These are phyloP conservation scores for Tephrocybe sp. DNA, from an alignment of 768 basidiomycete genomes.

Conservation along the genomic window DNA sequence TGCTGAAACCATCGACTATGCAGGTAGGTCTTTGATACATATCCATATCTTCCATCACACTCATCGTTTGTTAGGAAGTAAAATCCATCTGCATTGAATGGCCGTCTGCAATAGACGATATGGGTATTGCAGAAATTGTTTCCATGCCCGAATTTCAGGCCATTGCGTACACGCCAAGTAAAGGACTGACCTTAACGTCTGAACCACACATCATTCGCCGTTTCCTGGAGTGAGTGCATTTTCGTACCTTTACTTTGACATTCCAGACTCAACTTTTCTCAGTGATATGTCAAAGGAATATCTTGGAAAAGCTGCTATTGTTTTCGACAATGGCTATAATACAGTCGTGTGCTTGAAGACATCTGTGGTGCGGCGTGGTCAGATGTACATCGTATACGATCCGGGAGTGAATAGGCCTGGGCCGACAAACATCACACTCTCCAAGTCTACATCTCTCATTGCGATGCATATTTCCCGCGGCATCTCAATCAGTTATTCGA, in stretches of 20 bases:
- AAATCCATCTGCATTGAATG: not conserved
- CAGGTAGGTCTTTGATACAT: constrained; percentile 1
- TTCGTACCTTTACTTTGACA: not conserved
- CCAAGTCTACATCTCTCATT: too few species aligned
- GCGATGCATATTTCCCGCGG: too few species aligned
- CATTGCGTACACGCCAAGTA: not conserved
- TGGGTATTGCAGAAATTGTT: not conserved
- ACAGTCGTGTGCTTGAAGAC: constrained; percentile 1
- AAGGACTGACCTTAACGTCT: not conserved
- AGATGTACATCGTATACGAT: constrained; percentile 1
- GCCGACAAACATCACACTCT: too few species aligned
- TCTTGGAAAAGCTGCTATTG: not conserved
- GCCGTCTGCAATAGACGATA: not conserved
- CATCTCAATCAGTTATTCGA: too few species aligned
- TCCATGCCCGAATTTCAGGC: not conserved
- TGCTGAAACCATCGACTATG: not conserved
- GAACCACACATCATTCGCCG: not conserved
- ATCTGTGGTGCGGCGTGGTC: not conserved
- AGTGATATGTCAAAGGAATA: constrained; percentile 2
- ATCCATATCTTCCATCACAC: not conserved
- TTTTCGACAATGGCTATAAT: constrained; percentile 4
- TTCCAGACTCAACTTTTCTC: not conserved
- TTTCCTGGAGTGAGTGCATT: not conserved
- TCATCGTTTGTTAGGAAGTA: not conserved
- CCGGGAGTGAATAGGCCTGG: constrained; percentile 1